Evolutionary conservation across 1,139 yeast species (phyloP), one percentile per base, ranked within the genome.

Genomic region (Blastobotrys aristatus): DNA sequence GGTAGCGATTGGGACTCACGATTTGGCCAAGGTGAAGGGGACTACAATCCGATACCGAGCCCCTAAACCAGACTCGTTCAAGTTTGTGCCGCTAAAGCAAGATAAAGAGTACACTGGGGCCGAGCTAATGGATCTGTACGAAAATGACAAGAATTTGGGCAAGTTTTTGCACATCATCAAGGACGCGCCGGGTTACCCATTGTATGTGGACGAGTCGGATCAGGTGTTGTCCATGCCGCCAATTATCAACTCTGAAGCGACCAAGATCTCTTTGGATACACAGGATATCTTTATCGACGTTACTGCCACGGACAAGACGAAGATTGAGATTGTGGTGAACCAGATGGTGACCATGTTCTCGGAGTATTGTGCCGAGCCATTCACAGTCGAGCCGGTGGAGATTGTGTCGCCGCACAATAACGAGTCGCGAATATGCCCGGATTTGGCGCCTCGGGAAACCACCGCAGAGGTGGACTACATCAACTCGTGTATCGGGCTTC

Each of bases 1-100:
- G 61, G 98, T 92, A 47, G 97, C 98, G 50, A 89, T 90, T 75
- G 99, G 99, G 60, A 94, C 99, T 50, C 99, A 94, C 66, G 97
- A 94, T 70, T 73, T 84, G 53, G 96, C 87, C 66, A 79, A 85
- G 45, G 72, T 92, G 57, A 68, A 77, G 40, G 88, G 92, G 22
- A 96, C 96, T 48, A 87, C 89, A 72, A 80, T 90, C 48, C 55
- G 64, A 35, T 94, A 88, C 72, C 88, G 84, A 64, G 97, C 92
- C 34, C 73, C 86, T 57, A 73, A 80, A 48, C 97, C 97, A 50
- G 72, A 77, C 58, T 90, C 86, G 43, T 79, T 94, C 65, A 75
- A 77, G 55, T 66, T 66, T 55, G 73, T 74, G 40, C 98, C 98
- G 43, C 77, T 94, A 64, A 90, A 90, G 68, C 97, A 94, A 72